Conservation (phyloP, 768 basidiomycete genomes). For the Podaxis rugospora region DNA sequence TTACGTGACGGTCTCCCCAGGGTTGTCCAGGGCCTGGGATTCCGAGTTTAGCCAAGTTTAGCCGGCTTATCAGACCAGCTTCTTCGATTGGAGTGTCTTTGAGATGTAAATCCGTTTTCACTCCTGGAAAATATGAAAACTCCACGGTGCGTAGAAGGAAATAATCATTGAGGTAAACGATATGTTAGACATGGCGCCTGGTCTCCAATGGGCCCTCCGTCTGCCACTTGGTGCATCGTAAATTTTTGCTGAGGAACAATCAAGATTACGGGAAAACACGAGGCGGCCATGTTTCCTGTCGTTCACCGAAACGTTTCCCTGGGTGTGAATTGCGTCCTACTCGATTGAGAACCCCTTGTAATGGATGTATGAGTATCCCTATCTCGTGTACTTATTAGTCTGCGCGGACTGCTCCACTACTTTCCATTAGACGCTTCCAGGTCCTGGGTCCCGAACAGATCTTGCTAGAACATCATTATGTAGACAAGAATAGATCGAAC, state of each 20-base stretch:
- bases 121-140: not conserved
- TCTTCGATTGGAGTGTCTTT: not conserved
- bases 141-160: not conserved
- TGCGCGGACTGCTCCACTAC: too few species aligned
- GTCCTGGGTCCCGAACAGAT: too few species aligned
- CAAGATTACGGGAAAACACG: not conserved
- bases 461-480: too few species aligned
- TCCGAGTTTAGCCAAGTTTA: not conserved
- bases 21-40: not conserved
- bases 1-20: constrained; percentile 1
- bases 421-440: too few species aligned
- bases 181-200: too few species aligned
- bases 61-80: not conserved
- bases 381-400: too few species aligned
- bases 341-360: not conserved
- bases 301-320: not conserved
- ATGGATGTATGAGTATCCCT: too few species aligned
- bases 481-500: not conserved
- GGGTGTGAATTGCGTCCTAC: not conserved
- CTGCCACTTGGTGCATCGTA: not conserved
- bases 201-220: not conserved
- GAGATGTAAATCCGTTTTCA: not conserved
- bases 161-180: not conserved
- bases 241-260: not conserved
- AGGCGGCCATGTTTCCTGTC: not conserved